phyloP scores from a whole-genome alignment of 768 basidiomycete species.

The Cyclocybe aegerita region DNA sequence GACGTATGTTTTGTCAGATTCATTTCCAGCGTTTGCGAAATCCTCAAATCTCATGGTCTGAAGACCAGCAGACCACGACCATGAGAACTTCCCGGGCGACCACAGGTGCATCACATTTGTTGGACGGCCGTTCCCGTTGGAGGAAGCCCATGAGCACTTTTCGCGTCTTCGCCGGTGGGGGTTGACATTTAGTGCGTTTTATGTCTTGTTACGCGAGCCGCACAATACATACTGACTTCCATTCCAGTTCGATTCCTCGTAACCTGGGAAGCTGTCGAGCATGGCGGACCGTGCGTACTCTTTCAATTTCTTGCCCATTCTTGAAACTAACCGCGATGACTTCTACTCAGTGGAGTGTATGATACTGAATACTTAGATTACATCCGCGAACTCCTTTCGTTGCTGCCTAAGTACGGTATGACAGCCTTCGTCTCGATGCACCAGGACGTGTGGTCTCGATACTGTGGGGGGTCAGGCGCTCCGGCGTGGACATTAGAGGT shows the following conservation, averaged over 20 bases:
- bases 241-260: conserved; percentile 81
- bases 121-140: conserved; percentile 86
- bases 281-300: conserved; percentile 79
- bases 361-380: conserved; percentile 84
- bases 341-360: conserved; percentile 67
- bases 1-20: conserved; percentile 48
- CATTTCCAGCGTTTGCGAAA: background rate
- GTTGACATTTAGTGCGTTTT: conserved; percentile 71
- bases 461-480: conserved; percentile 92
- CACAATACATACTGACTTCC: background rate
- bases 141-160: conserved; percentile 85
- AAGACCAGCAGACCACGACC: conserved; percentile 70
- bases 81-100: conserved; percentile 65
- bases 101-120: conserved; percentile 78
- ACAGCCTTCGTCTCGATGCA: conserved; percentile 80
- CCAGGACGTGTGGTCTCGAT: conserved; percentile 96
- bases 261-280: conserved; percentile 97
- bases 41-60: conserved; percentile 6
- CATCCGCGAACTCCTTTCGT: conserved; percentile 62
- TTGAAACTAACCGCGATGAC: conserved; percentile 1
- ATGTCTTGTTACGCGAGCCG: no score
- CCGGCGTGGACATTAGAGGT: conserved; percentile 93
- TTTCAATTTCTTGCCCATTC: background rate
- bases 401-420: conserved; percentile 73
- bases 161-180: conserved; percentile 84